Evolutionary conservation across 805 yeast species (phyloP).

Genomic region (Barnettozyma botsteinii): DNA sequence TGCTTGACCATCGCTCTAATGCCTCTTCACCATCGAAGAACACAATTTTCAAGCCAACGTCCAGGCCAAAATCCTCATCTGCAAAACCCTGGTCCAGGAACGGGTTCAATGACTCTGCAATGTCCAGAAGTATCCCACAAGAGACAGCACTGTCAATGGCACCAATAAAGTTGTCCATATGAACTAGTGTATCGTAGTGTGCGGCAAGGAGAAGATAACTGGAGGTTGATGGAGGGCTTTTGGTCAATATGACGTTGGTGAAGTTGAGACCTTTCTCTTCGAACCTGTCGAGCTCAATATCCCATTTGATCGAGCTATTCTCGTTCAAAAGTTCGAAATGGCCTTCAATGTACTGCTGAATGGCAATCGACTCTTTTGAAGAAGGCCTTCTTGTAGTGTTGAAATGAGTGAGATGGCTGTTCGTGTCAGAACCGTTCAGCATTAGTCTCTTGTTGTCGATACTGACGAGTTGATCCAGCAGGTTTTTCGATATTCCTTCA

Average conservation of each 20-base stretch:
- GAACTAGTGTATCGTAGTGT: conserved; percentile 44
- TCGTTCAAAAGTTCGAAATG: conserved; percentile 28
- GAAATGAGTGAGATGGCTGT: conserved; percentile 26
- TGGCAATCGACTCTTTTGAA: conserved; percentile 31
- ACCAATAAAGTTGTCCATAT: conserved; percentile 52
- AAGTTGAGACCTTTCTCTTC: conserved; percentile 30
- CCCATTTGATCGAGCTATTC: conserved; percentile 25
- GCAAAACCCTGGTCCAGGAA: conserved; percentile 13
- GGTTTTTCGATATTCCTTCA: conserved; percentile 6
- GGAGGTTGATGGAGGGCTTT: conserved; percentile 18
- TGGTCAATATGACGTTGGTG: conserved; percentile 33
- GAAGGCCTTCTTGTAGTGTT: conserved; percentile 40
- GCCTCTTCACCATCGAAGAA: conserved; percentile 65
- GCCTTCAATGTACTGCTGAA: conserved; percentile 31
- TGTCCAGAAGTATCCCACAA: conserved; percentile 44
- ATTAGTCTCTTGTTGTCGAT: conserved; percentile 14
- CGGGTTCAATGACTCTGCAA: conserved; percentile 28
- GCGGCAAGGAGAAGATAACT: conserved; percentile 40
- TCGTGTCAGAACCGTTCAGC: conserved; percentile 10
- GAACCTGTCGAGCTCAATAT: conserved; percentile 33
- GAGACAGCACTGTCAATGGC: conserved; percentile 58
- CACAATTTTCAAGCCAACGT: conserved; percentile 40
- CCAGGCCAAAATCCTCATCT: conserved; percentile 11
- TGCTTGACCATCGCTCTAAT: conserved; percentile 41
- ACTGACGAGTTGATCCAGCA: conserved; percentile 5